Percentiles rank a stretch among this genome's conserved stretches.
Evolutionary conservation across 306 rosid species (phyloP).

Genomic region (Prinsepia uniflora): DNA sequence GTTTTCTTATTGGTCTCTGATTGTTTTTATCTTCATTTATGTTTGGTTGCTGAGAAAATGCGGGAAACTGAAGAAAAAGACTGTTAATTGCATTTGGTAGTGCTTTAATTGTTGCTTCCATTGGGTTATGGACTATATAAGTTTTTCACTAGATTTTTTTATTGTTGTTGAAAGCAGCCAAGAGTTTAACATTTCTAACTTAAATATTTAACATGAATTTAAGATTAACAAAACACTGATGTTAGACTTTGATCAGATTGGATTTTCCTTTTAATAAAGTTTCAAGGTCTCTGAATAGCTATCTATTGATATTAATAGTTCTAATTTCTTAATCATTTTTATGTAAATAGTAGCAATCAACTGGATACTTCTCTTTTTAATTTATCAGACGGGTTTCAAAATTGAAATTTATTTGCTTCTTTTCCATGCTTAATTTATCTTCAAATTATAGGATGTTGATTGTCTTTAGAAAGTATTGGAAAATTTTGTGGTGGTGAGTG

Average conservation of each 20-base stretch:
- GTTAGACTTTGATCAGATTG: neutral
- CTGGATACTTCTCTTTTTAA: neutral
- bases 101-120: neutral
- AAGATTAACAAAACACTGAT: neutral
- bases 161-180: constrained; percentile 11
- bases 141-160: neutral
- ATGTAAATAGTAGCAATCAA: constrained; percentile 1
- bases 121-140: neutral
- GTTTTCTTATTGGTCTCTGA: neutral
- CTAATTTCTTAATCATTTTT: constrained; percentile 5
- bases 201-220: neutral
- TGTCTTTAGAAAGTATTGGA: neutral
- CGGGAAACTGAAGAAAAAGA: constrained; percentile 7
- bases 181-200: neutral
- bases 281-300: neutral
- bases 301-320: neutral
- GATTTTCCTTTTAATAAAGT: neutral
- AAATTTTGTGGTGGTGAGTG: neutral
- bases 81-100: neutral
- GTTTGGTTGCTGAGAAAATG: constrained; percentile 26
- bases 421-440: neutral
- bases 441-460: neutral
- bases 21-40: constrained; percentile 3
- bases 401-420: neutral
- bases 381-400: neutral